Conservation (phyloP, 805 yeast genomes). For the Candida ortonii region DNA sequence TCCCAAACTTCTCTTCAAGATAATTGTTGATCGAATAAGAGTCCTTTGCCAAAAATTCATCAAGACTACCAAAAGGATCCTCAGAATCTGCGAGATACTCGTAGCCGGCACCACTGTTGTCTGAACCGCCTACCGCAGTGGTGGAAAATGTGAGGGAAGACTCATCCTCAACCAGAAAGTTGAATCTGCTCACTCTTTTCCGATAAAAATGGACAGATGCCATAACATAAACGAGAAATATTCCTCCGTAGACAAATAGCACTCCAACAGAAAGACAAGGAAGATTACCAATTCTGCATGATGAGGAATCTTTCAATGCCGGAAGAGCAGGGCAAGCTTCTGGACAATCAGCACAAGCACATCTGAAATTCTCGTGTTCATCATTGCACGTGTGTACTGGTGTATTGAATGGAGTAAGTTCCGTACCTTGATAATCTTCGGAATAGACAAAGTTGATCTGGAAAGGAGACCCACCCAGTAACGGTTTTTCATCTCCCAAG, state of each 20-base stretch:
- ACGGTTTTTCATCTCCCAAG: conserved; percentile 90
- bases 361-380: conserved; percentile 50
- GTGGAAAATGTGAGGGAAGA: conserved; percentile 13
- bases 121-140: neutral
- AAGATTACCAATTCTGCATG: conserved; percentile 58
- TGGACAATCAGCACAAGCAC: conserved; percentile 92
- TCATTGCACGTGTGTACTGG: conserved; percentile 54
- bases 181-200: conserved; percentile 9
- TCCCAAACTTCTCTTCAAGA: conserved; percentile 47
- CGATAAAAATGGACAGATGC: conserved; percentile 7
- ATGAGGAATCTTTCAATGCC: conserved; percentile 35
- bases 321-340: conserved; percentile 71
- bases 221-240: conserved; percentile 11
- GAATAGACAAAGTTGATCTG: conserved; percentile 75
- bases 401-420: conserved; percentile 31
- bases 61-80: conserved; percentile 20
- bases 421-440: conserved; percentile 12
- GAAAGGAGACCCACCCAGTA: conserved; percentile 93
- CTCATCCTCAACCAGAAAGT: conserved; percentile 14
- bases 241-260: conserved; percentile 44
- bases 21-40: conserved; percentile 48
- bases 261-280: conserved; percentile 75
- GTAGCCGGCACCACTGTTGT: conserved; percentile 3
- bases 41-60: conserved; percentile 25
- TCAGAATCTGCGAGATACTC: conserved; percentile 16